These are phyloP conservation scores for Acidomyces sp. DNA, from an alignment of 495 filamentous ascomycete species.

Conservation along the genomic window DNA sequence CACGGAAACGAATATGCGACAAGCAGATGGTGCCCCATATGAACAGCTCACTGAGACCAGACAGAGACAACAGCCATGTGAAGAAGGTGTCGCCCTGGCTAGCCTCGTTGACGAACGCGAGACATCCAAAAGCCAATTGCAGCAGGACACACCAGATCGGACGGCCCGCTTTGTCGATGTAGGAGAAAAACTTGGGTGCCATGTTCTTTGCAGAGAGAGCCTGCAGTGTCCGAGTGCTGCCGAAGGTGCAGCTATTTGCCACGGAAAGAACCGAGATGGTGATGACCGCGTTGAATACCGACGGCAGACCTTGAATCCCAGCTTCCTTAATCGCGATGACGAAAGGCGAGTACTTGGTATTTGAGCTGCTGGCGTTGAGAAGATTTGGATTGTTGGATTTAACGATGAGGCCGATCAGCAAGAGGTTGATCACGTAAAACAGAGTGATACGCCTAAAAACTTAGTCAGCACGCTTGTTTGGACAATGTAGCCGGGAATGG, in stretches of 20 bases:
- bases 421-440: slow-evolving; percentile 22
- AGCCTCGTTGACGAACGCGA: slow-evolving; percentile 23
- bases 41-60: slow-evolving; percentile 54
- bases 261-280: slow-evolving; percentile 30
- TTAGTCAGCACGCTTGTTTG: not conserved
- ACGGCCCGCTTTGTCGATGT: slow-evolving; percentile 30
- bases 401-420: slow-evolving; percentile 24
- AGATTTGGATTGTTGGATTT: slow-evolving; percentile 22
- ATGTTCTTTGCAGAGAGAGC: slow-evolving; percentile 29
- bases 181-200: slow-evolving; percentile 28
- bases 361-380: slow-evolving; percentile 27
- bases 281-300: slow-evolving; percentile 31
- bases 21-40: slow-evolving; percentile 59
- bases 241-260: slow-evolving; percentile 29
- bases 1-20: slow-evolving; percentile 63
- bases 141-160: slow-evolving; percentile 12
- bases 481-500: not conserved
- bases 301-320: slow-evolving; percentile 27
- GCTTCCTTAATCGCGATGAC: slow-evolving; percentile 29
- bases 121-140: slow-evolving; percentile 26
- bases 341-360: slow-evolving; percentile 25
- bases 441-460: not conserved
- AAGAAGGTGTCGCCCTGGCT: slow-evolving; percentile 28
- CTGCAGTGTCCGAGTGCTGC: slow-evolving; percentile 29
- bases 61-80: slow-evolving; percentile 56